Conservation (phyloP, 208 protist species). For the Crithidia fasciculata region DNA sequence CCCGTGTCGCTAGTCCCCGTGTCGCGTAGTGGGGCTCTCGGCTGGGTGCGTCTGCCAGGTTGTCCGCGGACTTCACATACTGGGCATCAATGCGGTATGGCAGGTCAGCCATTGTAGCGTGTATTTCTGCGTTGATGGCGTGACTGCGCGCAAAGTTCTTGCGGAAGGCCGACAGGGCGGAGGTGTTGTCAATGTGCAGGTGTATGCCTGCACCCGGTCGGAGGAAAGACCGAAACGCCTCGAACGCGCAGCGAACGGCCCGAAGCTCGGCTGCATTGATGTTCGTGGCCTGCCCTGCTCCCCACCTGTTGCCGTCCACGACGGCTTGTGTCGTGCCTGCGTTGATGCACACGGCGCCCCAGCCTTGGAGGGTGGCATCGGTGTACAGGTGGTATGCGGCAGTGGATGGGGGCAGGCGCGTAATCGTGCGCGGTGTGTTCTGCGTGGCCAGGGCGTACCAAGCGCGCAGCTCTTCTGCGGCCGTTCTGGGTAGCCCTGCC, state of each 20-base stretch:
- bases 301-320: no score
- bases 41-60: slow-evolving; percentile 15
- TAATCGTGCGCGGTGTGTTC: no score
- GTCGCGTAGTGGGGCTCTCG: not conserved
- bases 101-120: not conserved
- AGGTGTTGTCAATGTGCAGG: slow-evolving; percentile 34
- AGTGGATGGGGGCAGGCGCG: no score
- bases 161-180: slow-evolving; percentile 16
- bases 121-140: slow-evolving; percentile 17
- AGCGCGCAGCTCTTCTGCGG: no score
- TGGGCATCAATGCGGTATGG: not conserved
- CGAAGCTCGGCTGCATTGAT: not conserved
- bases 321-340: no score
- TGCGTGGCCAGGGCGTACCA: no score
- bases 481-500: no score
- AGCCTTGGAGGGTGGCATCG: no score
- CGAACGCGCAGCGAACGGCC: slow-evolving; percentile 19
- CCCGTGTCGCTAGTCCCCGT: not conserved
- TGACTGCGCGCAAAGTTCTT: slow-evolving; percentile 13
- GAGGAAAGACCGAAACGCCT: not conserved
- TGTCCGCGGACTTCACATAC: slow-evolving; percentile 5
- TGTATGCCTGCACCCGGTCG: not conserved
- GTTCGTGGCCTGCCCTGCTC: no score
- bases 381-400: no score
- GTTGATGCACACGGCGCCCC: no score